Evolutionary conservation across 345 rosid species (phyloP), one percentile per base, ranked within the genome.

Genomic region (Draba incana): DNA sequence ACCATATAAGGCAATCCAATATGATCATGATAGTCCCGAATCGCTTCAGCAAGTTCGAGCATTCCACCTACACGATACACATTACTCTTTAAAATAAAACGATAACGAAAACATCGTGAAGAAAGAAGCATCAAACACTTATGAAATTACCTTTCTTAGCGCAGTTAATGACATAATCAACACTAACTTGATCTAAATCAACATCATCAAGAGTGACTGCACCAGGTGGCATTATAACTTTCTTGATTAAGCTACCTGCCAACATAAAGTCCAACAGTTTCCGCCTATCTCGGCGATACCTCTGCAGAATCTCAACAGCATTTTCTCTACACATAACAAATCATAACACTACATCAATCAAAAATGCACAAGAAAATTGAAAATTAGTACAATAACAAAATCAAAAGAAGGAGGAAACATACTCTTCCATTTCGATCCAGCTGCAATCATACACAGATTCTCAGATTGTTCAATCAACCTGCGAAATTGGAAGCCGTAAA

Each of bases 131-230:
- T 37, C 23, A 13, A 25, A 28, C 31, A 13, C 31, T 23, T 23
- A 50, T 14, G 0, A 35, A 35, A 66, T 28, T 56, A 94, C 99
- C 99, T 85, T 83, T 87, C 75, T 87, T 87, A 70, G 90, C 92
- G 60, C 99, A 89, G 70, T 79, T 81, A 35, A 94, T 92, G 56
- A 91, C 98, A 74, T 80, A 83, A 81, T 94, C 99, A 27, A 89
- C 93, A 79, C 99, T 91, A 78, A 94, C 96, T 94, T 91, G 99
- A 74, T 94, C 98, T 39, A 94, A 84, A 86, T 94, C 99, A 52
- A 94, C 97, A 65, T 94, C 99, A 74, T 91, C 99, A 1, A 94
- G 81, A 35, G 96, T 87, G 47, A 91, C 93, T 1, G 99, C 98
- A 13, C 99, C 99, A 62, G 99, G 98, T 69, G 99, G 98, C 96